Conservation (phyloP, 106 monocot species). For the Hemerocallis citrina region DNA sequence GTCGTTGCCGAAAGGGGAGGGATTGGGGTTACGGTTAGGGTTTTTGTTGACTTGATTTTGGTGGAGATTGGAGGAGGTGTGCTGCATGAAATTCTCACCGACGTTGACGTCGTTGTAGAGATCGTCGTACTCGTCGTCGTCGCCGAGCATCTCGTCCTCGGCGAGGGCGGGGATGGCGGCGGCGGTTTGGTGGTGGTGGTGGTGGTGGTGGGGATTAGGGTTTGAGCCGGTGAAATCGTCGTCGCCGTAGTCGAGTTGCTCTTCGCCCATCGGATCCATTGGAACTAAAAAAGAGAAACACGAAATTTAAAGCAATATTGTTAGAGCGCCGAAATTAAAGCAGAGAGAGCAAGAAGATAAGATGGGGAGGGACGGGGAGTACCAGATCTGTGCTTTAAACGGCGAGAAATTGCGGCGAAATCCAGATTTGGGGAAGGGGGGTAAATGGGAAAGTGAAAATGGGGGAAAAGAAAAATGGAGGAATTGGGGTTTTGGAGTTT, state of each 20-base stretch:
- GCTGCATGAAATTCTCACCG: constrained; percentile 59
- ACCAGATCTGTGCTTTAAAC: neutral
- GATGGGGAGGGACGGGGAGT: neutral
- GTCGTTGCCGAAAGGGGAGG: neutral
- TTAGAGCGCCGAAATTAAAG: neutral
- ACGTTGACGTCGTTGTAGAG: constrained; percentile 95
- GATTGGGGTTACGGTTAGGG: neutral
- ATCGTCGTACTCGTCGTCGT: constrained; percentile 86
- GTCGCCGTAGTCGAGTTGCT: constrained; percentile 16
- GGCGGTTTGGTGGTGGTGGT: constrained; percentile 16
- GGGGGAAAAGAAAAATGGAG: no score
- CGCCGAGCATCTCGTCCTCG: constrained; percentile 70
- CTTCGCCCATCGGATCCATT: constrained; percentile 15
- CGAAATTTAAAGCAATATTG: no score
- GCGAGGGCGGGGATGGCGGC: constrained; percentile 75
- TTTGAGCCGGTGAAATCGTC: constrained; percentile 9
- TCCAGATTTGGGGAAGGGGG: no score
- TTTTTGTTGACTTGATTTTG: neutral
- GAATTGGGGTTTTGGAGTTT: no score
- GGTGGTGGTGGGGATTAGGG: constrained; percentile 1
- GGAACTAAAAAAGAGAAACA: neutral
- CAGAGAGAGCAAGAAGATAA: neutral
- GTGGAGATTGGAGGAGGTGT: constrained; percentile 9
- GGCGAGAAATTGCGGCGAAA: no score
- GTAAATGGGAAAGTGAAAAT: no score